phyloP scores from a whole-genome alignment of 306 rosid species.

The Sicyos baderoa region DNA sequence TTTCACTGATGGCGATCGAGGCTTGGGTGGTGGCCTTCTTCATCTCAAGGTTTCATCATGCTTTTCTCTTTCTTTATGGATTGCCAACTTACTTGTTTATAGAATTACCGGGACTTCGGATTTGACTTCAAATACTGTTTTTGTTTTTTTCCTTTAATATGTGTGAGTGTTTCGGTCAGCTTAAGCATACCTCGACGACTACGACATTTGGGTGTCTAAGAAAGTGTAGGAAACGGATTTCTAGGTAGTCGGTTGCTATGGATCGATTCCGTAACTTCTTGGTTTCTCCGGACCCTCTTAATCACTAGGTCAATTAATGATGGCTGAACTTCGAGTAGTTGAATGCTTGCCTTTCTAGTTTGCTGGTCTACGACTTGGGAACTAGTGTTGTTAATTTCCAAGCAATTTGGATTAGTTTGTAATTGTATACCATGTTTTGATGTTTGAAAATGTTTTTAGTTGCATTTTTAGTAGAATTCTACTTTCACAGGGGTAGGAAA shows the following conservation, averaged over 20 bases:
- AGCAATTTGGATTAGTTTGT: neutral
- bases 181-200: too few species aligned
- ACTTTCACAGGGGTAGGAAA: neutral
- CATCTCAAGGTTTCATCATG: slow-evolving; percentile 54
- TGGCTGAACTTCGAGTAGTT: neutral
- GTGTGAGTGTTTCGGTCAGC: too few species aligned
- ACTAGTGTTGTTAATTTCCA: neutral
- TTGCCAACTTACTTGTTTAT: neutral
- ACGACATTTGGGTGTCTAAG: too few species aligned
- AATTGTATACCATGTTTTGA: neutral
- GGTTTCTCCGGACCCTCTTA: too few species aligned
- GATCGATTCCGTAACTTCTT: too few species aligned
- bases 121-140: too few species aligned
- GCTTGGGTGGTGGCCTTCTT: slow-evolving; percentile 77
- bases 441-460: neutral
- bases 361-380: neutral
- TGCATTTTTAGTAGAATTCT: neutral
- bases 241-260: too few species aligned
- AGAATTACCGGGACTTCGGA: neutral
- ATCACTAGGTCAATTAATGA: too few species aligned
- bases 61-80: neutral
- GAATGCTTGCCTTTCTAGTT: neutral
- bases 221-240: too few species aligned
- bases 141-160: too few species aligned
- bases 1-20: slow-evolving; percentile 36